Percentiles rank a stretch among this genome's conserved stretches.
phyloP scores from a whole-genome alignment of 2,329 filamentous ascomycete genomes.

The Colletotrichum ledebouriae region DNA sequence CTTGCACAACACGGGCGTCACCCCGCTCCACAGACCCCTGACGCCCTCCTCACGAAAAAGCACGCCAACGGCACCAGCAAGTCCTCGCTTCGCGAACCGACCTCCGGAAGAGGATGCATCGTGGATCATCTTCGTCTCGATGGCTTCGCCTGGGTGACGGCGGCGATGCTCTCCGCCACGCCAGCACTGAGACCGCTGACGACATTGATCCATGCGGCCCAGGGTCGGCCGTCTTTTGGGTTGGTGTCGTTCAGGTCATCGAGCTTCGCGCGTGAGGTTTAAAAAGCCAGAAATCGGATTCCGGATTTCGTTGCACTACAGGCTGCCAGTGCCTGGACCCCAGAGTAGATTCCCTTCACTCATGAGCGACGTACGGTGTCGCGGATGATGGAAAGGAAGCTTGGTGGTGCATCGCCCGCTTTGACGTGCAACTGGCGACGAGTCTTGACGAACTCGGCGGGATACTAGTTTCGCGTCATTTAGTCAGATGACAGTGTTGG shows the following conservation, averaged over 20 bases:
- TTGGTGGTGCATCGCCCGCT: neutral
- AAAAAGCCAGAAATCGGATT: slow-evolving; percentile 21
- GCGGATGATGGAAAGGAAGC: slow-evolving; percentile 17
- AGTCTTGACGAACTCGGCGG: slow-evolving; percentile 29
- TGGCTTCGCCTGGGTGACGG: slow-evolving; percentile 28
- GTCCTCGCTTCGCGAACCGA: slow-evolving; percentile 9
- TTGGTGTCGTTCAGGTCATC: neutral
- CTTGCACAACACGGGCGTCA: slow-evolving; percentile 25
- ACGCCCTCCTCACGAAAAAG: slow-evolving; percentile 15
- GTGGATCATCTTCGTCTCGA: slow-evolving; percentile 30
- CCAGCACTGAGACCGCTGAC: slow-evolving; percentile 26
- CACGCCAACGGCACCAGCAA: slow-evolving; percentile 7
- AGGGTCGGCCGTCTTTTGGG: neutral
- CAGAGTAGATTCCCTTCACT: slow-evolving; percentile 15
- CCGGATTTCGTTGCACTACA: slow-evolving; percentile 24
- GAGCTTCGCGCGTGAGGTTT: slow-evolving; percentile 17
- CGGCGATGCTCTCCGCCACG: slow-evolving; percentile 19
- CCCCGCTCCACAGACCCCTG: slow-evolving; percentile 23
- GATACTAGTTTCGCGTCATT: slow-evolving; percentile 16
- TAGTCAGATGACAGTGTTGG: neutral
- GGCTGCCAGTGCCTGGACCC: slow-evolving; percentile 16
- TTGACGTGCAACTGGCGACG: slow-evolving; percentile 21
- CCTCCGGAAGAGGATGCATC: neutral
- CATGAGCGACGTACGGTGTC: slow-evolving; percentile 14
- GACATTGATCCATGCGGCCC: slow-evolving; percentile 30